phyloP scores from a whole-genome alignment of 306 rosid species.

The Acacia acuminata region DNA sequence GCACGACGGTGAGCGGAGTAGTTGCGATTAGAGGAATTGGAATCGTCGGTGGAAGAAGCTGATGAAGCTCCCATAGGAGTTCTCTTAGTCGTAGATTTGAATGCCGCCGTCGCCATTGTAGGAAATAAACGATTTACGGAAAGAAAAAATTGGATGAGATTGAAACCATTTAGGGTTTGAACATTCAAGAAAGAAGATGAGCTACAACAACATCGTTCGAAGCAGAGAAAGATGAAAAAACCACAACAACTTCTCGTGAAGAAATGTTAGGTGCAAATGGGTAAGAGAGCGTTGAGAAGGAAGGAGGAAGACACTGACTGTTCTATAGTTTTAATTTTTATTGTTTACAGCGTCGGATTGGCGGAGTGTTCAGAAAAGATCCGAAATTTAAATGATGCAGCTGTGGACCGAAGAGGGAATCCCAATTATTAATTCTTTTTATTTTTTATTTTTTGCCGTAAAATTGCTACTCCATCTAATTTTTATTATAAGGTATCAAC shows the following conservation, averaged over 20 bases:
- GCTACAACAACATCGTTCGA: neutral
- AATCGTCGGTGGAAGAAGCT: slow-evolving; percentile 45
- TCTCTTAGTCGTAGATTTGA: slow-evolving; percentile 91
- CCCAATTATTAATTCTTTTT: neutral
- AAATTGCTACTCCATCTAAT: too few species aligned
- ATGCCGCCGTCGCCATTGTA: slow-evolving; percentile 87
- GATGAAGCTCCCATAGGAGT: slow-evolving; percentile 57
- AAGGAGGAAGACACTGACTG: neutral
- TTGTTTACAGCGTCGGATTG: slow-evolving; percentile 33
- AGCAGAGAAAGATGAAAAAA: neutral
- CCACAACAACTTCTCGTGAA: neutral
- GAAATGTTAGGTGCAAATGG: neutral
- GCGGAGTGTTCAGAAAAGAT: slow-evolving; percentile 44
- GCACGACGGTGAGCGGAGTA: slow-evolving; percentile 84
- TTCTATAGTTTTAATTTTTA: neutral
- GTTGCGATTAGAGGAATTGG: slow-evolving; percentile 48
- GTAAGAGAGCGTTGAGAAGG: neutral
- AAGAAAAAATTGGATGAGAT: neutral
- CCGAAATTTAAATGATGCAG: neutral
- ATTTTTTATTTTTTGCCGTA: too few species aligned
- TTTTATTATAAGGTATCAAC: too few species aligned
- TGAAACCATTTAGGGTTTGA: slow-evolving; percentile 23
- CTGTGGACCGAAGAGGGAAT: neutral
- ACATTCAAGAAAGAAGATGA: neutral
- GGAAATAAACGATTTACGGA: neutral